These are phyloP conservation scores for Ilex paraguariensis DNA, from an alignment of 305 asterid genomes.

Conservation along the genomic window DNA sequence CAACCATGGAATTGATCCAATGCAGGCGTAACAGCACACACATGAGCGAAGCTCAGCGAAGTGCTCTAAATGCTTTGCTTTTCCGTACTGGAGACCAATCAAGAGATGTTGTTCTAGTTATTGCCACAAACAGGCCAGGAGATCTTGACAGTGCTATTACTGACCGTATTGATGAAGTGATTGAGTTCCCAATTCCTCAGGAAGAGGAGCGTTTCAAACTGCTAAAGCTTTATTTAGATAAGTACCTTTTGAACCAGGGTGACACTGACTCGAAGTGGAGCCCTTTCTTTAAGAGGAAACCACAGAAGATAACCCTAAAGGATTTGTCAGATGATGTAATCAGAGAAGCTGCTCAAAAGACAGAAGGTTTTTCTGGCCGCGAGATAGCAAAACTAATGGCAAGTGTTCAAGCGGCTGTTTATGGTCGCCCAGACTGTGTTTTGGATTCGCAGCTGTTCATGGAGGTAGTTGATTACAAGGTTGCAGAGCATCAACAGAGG, in stretches of 20 bases:
- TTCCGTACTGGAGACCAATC: conserved; percentile 98
- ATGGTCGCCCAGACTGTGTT: conserved; percentile 78
- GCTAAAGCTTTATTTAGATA: conserved; percentile 74
- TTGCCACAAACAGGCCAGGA: conserved; percentile 94
- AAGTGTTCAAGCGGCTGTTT: conserved; percentile 86
- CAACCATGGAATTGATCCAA: too few relatives aligned
- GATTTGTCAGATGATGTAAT: conserved; percentile 63
- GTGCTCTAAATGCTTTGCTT: conserved; percentile 88
- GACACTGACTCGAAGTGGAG: conserved; percentile 43
- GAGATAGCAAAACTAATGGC: conserved; percentile 98
- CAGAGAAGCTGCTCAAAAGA: conserved; percentile 64
- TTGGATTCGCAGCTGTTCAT: conserved; percentile 58
- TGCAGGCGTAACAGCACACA: conserved; percentile 84
- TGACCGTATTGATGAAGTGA: conserved; percentile 93
- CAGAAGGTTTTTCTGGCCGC: conserved; percentile 88
- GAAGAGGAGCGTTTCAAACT: conserved; percentile 86
- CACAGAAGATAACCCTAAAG: conserved; percentile 56
- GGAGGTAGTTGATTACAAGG: conserved; percentile 86
- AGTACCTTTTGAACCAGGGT: conserved; percentile 60
- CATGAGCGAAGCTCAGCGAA: conserved; percentile 97
- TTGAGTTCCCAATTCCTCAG: conserved; percentile 86
- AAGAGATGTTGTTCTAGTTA: conserved; percentile 86
- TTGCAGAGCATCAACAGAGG: conserved; percentile 83
- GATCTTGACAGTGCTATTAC: conserved; percentile 93
- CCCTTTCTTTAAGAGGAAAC: conserved; percentile 42